These are phyloP conservation scores for Mallotus repandus DNA, from an alignment of 441 rosid species.

Conservation along the genomic window DNA sequence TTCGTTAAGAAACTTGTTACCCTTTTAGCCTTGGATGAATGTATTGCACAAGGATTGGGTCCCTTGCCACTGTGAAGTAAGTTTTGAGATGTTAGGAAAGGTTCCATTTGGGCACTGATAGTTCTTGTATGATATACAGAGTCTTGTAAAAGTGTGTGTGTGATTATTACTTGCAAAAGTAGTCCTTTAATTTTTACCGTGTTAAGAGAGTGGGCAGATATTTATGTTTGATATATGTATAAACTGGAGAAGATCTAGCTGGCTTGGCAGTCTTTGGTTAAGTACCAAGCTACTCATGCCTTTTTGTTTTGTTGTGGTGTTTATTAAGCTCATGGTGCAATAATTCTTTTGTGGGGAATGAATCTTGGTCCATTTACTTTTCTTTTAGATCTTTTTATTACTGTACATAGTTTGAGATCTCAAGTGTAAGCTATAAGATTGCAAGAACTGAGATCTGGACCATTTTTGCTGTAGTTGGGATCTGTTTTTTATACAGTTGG, in stretches of 20 bases:
- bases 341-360: constrained; percentile 1
- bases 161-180: constrained; percentile 23
- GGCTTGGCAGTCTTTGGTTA: constrained; percentile 16
- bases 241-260: constrained; percentile 5
- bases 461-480: constrained; percentile 17
- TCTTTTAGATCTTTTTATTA: constrained; percentile 7
- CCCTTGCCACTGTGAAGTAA: constrained; percentile 25
- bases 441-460: constrained; percentile 20
- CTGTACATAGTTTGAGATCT: neutral
- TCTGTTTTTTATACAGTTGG: neutral
- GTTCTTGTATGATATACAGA: constrained; percentile 11
- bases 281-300: neutral
- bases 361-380: constrained; percentile 16
- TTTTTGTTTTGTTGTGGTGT: neutral
- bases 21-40: neutral
- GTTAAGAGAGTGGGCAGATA: constrained; percentile 4
- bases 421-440: neutral
- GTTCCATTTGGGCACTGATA: constrained; percentile 24
- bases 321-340: neutral
- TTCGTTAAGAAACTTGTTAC: no score
- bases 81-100: constrained; percentile 27
- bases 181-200: neutral
- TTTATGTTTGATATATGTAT: constrained; percentile 17
- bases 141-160: constrained; percentile 13
- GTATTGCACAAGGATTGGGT: constrained; percentile 38